phyloP scores from a whole-genome alignment of 2,329 filamentous ascomycete genomes.

The Colletotrichum phormii region DNA sequence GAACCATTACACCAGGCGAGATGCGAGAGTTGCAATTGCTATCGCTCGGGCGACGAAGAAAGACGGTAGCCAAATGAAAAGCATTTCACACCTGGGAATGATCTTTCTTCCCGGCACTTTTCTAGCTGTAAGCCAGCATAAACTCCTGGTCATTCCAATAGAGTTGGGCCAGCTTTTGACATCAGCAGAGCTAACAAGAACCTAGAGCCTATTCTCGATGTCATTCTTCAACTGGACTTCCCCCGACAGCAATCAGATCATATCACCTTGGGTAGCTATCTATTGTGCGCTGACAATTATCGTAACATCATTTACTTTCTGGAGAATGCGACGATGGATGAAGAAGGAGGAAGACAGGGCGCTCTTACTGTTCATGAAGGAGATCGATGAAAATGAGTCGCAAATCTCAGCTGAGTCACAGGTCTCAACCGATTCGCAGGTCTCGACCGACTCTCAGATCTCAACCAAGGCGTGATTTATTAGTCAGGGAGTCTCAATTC shows the following conservation, averaged over 20 bases:
- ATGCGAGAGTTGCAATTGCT: neutral
- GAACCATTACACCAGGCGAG: neutral
- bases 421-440: no score
- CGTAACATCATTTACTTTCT: neutral
- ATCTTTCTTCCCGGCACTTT: neutral
- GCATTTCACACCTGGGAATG: neutral
- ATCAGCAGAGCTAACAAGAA: no score
- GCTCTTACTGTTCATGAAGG: no score
- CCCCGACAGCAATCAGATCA: neutral
- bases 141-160: no score
- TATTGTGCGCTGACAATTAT: neutral
- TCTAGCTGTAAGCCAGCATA: neutral
- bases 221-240: neutral
- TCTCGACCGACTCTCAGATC: no score
- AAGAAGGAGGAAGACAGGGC: neutral
- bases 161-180: no score
- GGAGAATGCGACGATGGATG: neutral
- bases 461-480: no score
- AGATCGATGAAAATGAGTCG: no score
- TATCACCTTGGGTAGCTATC: neutral
- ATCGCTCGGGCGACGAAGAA: neutral
- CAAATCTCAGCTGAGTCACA: no score
- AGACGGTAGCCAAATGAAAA: neutral
- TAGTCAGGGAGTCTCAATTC: no score
- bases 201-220: neutral